These are phyloP conservation scores for Postia placenta DNA, from an alignment of 768 basidiomycete genomes.

Conservation along the genomic window DNA sequence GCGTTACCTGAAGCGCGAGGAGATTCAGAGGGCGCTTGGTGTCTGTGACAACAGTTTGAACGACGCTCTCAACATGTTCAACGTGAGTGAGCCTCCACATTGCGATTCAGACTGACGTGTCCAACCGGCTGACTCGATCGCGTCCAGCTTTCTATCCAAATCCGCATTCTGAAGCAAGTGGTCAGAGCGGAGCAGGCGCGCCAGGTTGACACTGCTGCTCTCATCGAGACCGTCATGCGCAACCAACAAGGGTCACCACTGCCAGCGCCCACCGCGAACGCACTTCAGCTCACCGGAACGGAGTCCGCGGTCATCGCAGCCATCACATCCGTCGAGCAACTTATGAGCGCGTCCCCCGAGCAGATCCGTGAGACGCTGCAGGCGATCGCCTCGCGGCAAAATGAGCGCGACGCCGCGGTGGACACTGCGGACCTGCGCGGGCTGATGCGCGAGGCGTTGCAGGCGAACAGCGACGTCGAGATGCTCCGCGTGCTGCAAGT, in stretches of 20 bases:
- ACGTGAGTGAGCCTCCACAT: slow-evolving; percentile 9
- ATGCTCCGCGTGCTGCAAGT: slow-evolving; percentile 61
- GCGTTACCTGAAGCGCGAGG: slow-evolving; percentile 70
- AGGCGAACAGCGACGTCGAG: slow-evolving; percentile 52
- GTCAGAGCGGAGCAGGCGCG: slow-evolving; percentile 32
- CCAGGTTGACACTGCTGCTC: slow-evolving; percentile 28
- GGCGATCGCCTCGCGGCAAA: slow-evolving; percentile 31
- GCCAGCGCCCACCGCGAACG: slow-evolving; percentile 1
- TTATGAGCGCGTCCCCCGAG: slow-evolving; percentile 1
- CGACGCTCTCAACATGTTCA: slow-evolving; percentile 53
- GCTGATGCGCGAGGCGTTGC: slow-evolving; percentile 53
- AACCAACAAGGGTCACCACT: slow-evolving; percentile 5
- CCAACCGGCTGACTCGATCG: not conserved
- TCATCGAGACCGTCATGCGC: slow-evolving; percentile 29
- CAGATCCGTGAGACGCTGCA: slow-evolving; percentile 13
- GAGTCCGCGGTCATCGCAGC: not conserved
- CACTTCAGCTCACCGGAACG: slow-evolving; percentile 10
- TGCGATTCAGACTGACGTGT: not conserved
- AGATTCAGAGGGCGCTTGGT: slow-evolving; percentile 48
- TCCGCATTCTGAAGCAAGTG: slow-evolving; percentile 35
- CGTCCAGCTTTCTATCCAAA: slow-evolving; percentile 4
- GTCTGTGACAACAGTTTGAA: slow-evolving; percentile 47
- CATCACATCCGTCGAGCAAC: slow-evolving; percentile 1
- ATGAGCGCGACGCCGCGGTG: slow-evolving; percentile 38
- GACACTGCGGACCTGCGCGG: slow-evolving; percentile 53